phyloP scores from a whole-genome alignment of 495 filamentous ascomycete genomes.

The Penicillium atrosanguineum region DNA sequence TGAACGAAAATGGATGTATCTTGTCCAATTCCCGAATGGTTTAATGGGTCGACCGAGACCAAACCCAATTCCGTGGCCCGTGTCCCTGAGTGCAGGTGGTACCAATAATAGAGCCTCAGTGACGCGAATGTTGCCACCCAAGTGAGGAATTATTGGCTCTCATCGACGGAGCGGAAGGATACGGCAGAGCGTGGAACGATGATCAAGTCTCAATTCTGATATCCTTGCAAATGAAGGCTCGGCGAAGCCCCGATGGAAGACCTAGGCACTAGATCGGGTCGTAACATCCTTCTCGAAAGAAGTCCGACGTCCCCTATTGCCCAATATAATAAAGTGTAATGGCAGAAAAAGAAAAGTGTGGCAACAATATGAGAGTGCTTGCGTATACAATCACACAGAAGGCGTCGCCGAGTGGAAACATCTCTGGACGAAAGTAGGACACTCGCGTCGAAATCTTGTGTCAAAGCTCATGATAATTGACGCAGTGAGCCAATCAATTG shows the following conservation, averaged over 20 bases:
- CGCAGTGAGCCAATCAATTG: conserved; percentile 21
- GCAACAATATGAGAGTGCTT: conserved; percentile 9
- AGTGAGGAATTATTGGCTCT: conserved; percentile 25
- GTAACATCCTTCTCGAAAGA: conserved; percentile 27
- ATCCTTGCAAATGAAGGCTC: conserved; percentile 20
- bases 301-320: conserved; percentile 15
- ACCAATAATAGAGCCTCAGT: conserved; percentile 37
- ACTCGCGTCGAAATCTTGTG: conserved; percentile 15
- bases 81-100: conserved; percentile 25
- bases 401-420: conserved; percentile 15
- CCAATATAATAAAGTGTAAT: conserved; percentile 16
- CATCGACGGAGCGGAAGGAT: conserved; percentile 22
- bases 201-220: conserved; percentile 17
- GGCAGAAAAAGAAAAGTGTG: conserved; percentile 9
- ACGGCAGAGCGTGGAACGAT: conserved; percentile 24
- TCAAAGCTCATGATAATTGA: conserved; percentile 19
- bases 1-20: conserved; percentile 38
- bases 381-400: conserved; percentile 27
- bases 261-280: conserved; percentile 18
- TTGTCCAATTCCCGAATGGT: conserved; percentile 15
- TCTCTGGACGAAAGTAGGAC: conserved; percentile 9
- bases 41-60: conserved; percentile 7
- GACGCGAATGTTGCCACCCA: conserved; percentile 27
- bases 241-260: conserved; percentile 5
- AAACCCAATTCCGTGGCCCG: conserved; percentile 28